Evolutionary conservation across 257 asterid species (phyloP).

Genomic region (Catharanthus roseus): DNA sequence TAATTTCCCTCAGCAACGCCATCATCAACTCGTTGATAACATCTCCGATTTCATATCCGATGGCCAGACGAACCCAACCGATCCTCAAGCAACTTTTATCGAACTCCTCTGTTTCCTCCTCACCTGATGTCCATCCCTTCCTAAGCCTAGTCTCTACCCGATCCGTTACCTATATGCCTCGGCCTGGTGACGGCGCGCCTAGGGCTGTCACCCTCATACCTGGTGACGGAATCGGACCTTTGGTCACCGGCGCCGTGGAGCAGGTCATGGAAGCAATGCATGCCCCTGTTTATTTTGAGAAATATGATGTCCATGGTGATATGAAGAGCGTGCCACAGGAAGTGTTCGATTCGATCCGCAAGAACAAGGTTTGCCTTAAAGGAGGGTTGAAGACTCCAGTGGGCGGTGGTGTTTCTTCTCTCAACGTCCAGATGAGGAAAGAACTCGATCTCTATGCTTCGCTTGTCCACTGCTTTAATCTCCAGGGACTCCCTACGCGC

Average conservation of each 20-base stretch:
- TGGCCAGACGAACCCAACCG: conserved; percentile 41
- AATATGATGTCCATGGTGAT: conserved; percentile 74
- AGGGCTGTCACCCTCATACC: conserved; percentile 81
- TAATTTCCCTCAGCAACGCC: not conserved
- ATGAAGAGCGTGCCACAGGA: conserved; percentile 67
- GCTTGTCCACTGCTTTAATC: conserved; percentile 84
- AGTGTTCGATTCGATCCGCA: conserved; percentile 70
- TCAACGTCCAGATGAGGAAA: conserved; percentile 73
- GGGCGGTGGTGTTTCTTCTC: conserved; percentile 94
- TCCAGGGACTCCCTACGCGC: conserved; percentile 73
- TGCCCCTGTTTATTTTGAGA: conserved; percentile 90
- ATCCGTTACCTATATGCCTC: conserved; percentile 95
- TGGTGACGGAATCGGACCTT: conserved; percentile 95
- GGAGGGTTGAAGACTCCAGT: conserved; percentile 91
- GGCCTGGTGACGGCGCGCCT: conserved; percentile 91
- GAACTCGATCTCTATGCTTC: conserved; percentile 96
- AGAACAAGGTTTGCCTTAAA: conserved; percentile 86
- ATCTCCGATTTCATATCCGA: conserved; percentile 7
- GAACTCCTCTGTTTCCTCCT: not conserved
- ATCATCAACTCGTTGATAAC: not conserved
- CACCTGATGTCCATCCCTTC: not conserved
- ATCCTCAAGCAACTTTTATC: conserved; percentile 29
- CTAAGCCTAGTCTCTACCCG: conserved; percentile 32
- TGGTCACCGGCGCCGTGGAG: conserved; percentile 91
- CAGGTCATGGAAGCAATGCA: conserved; percentile 98